Evolutionary conservation across 2,329 filamentous ascomycete genomes (phyloP).

Genomic region (Calonectria hawksworthii): DNA sequence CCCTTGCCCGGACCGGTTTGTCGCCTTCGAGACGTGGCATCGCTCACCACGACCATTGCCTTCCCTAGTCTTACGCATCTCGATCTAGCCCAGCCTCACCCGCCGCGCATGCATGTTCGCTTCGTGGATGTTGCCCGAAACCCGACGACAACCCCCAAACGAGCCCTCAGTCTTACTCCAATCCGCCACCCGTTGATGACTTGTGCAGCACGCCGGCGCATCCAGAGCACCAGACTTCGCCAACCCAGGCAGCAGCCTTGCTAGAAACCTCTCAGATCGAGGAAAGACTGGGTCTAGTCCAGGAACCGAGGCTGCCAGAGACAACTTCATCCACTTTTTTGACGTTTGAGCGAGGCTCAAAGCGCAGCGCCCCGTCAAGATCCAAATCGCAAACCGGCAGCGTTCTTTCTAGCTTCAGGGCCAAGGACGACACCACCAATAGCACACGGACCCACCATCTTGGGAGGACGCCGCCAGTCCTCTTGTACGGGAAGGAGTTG

Average conservation of each 20-base stretch:
- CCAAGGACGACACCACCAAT: slow-evolving; percentile 1
- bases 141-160: not conserved
- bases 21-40: slow-evolving; percentile 27
- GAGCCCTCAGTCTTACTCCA: slow-evolving; percentile 14
- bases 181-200: slow-evolving; percentile 24
- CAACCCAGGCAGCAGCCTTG: slow-evolving; percentile 17
- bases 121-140: not conserved
- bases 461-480: not conserved
- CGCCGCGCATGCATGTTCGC: not conserved
- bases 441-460: slow-evolving; percentile 6
- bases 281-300: not conserved
- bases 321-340: not conserved
- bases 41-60: slow-evolving; percentile 15
- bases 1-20: slow-evolving; percentile 7
- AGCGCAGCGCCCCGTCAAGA: slow-evolving; percentile 9
- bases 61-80: not conserved
- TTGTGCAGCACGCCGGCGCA: slow-evolving; percentile 18
- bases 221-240: slow-evolving; percentile 12
- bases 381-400: slow-evolving; percentile 5
- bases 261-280: not conserved
- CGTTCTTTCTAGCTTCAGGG: slow-evolving; percentile 14
- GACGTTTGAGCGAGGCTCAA: slow-evolving; percentile 9
- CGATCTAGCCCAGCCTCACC: slow-evolving; percentile 5
- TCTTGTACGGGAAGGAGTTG: slow-evolving; percentile 25
- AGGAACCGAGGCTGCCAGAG: slow-evolving; percentile 10